These are phyloP conservation scores for Fusarium anguioides DNA, from an alignment of 2,329 filamentous ascomycete species.

Conservation along the genomic window DNA sequence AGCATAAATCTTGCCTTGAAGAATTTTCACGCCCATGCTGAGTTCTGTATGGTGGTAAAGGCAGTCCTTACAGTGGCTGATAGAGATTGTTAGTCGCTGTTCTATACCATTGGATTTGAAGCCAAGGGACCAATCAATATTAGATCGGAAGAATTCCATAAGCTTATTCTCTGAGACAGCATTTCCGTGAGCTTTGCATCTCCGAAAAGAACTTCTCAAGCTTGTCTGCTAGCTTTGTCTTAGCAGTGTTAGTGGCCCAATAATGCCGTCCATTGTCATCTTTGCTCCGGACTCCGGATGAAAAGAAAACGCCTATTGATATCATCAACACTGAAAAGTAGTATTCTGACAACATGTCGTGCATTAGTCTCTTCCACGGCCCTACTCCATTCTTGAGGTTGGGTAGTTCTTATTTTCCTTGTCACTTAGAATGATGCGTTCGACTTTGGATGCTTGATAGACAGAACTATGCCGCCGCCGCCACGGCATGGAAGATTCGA, in stretches of 20 bases:
- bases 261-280: not conserved
- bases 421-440: not conserved
- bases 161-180: not conserved
- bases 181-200: not conserved
- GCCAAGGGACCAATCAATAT: not conserved
- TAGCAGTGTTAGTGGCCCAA: not conserved
- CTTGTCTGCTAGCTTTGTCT: too few species aligned
- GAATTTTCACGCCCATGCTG: not conserved
- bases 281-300: not conserved
- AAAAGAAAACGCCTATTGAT: not conserved
- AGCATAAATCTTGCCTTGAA: not conserved
- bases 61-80: not conserved
- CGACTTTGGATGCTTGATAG: not conserved
- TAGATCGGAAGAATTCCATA: not conserved
- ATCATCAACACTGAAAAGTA: not conserved
- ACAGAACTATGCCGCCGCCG: conserved; percentile 12
- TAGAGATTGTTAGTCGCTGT: not conserved
- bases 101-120: not conserved
- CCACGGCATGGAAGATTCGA: not conserved
- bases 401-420: not conserved
- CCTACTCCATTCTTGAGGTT: not conserved
- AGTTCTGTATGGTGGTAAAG: not conserved
- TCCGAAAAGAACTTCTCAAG: not conserved
- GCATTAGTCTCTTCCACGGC: not conserved
- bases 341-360: not conserved